Conservation (phyloP, 805 yeast genomes). For the Suhomyces sp. region DNA sequence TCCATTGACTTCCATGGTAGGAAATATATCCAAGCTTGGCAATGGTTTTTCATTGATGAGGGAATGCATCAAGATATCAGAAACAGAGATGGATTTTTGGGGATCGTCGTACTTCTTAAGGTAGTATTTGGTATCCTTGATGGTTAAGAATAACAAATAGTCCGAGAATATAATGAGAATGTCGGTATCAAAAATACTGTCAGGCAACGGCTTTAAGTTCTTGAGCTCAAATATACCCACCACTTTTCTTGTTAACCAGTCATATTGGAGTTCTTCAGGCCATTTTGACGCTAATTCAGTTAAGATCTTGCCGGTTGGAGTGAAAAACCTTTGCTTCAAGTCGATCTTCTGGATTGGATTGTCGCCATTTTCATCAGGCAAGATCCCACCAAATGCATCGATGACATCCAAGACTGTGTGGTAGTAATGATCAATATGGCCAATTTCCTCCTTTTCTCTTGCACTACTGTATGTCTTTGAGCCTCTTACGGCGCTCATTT, state of each 20-base stretch:
- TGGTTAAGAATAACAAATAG: constrained; percentile 60
- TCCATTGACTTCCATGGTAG: constrained; percentile 61
- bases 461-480: constrained; percentile 13
- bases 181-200: constrained; percentile 27
- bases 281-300: constrained; percentile 81
- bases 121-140: constrained; percentile 45
- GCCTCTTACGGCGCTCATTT: constrained; percentile 21
- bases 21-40: constrained; percentile 46
- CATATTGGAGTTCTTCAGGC: constrained; percentile 84
- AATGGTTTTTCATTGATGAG: constrained; percentile 82
- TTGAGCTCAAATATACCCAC: constrained; percentile 61
- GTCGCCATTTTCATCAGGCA: constrained; percentile 38
- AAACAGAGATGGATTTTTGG: constrained; percentile 51
- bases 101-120: constrained; percentile 12
- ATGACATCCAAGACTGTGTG: constrained; percentile 60
- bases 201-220: constrained; percentile 19
- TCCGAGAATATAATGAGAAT: constrained; percentile 81
- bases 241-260: constrained; percentile 84
- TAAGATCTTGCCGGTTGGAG: constrained; percentile 86
- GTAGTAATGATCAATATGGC: constrained; percentile 40
- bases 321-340: constrained; percentile 60
- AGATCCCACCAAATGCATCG: constrained; percentile 72
- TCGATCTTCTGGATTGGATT: background rate
- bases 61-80: constrained; percentile 88
- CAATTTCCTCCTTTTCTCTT: constrained; percentile 17